Evolutionary conservation across 2,329 filamentous ascomycete species (phyloP).

Genomic region (Calonectria fujianensis): DNA sequence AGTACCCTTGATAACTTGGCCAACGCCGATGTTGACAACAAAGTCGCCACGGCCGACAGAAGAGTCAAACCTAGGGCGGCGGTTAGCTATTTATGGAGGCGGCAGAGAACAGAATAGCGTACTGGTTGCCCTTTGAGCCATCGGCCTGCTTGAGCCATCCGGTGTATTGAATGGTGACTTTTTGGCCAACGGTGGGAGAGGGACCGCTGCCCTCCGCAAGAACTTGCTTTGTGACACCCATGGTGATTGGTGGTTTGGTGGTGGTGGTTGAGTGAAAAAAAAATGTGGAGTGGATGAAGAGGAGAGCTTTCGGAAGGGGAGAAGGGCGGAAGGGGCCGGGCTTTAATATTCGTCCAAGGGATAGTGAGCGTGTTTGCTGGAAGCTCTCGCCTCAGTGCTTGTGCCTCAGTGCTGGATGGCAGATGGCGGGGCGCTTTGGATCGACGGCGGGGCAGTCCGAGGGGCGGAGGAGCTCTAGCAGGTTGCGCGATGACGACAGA

Average conservation of each 20-base stretch:
- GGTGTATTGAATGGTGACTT: constrained; percentile 92
- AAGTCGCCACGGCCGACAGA: constrained; percentile 88
- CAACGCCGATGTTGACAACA: constrained; percentile 85
- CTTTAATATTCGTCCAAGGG: constrained; percentile 37
- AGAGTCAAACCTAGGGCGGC: constrained; percentile 85
- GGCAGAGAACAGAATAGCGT: constrained; percentile 59
- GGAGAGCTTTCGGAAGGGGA: background rate
- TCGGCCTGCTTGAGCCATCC: constrained; percentile 84
- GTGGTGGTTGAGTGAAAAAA: constrained; percentile 41
- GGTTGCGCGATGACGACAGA: constrained; percentile 50
- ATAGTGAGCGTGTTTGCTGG: constrained; percentile 38
- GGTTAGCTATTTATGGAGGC: constrained; percentile 36
- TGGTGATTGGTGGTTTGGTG: constrained; percentile 62
- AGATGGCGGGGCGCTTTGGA: constrained; percentile 55
- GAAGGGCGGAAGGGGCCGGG: constrained; percentile 34
- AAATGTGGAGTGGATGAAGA: constrained; percentile 39
- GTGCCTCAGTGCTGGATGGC: constrained; percentile 42
- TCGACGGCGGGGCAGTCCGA: constrained; percentile 54
- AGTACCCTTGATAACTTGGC: constrained; percentile 89
- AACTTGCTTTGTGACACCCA: constrained; percentile 84
- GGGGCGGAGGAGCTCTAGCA: constrained; percentile 32
- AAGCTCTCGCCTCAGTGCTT: constrained; percentile 39
- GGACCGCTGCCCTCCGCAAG: constrained; percentile 77
- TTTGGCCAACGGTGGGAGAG: constrained; percentile 79
- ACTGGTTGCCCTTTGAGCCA: constrained; percentile 83